Conservation (phyloP, 2,329 filamentous ascomycete species). For the Rhynchosporium secalis region DNA sequence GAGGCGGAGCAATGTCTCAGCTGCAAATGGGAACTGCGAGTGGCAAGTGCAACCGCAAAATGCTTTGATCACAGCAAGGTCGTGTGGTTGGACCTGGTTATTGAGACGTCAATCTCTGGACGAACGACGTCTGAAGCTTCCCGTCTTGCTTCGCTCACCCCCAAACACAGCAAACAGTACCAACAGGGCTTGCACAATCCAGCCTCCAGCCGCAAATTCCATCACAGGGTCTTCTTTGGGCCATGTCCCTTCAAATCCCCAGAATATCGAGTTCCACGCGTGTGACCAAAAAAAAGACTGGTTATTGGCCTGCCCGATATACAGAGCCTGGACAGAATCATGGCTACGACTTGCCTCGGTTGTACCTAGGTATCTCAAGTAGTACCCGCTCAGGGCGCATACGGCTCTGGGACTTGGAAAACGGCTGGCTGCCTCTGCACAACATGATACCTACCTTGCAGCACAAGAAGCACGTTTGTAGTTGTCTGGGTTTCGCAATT, state of each 20-base stretch:
- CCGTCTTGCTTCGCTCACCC: neutral
- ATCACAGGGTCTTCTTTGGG: neutral
- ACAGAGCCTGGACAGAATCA: too few relatives aligned
- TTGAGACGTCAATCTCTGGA: conserved; percentile 5
- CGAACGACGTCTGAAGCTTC: conserved; percentile 13
- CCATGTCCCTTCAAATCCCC: neutral
- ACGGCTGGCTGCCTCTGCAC: conserved; percentile 12
- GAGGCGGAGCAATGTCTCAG: too few relatives aligned
- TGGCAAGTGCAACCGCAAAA: conserved; percentile 1
- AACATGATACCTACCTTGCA: neutral
- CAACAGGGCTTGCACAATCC: conserved; percentile 1
- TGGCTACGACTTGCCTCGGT: too few relatives aligned
- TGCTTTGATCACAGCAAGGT: conserved; percentile 7
- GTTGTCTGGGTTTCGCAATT: neutral
- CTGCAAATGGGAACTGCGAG: neutral
- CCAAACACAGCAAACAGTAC: neutral
- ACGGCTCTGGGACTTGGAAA: conserved; percentile 14
- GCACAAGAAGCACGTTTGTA: conserved; percentile 1
- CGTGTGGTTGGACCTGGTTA: conserved; percentile 13
- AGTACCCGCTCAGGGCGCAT: conserved; percentile 1
- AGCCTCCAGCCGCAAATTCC: neutral
- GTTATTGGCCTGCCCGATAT: too few relatives aligned
- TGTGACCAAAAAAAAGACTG: too few relatives aligned
- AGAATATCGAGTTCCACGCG: too few relatives aligned
- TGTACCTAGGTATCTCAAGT: neutral